Evolutionary conservation across 2,329 filamentous ascomycete genomes (phyloP).

Genomic region (Cadophora sp.): DNA sequence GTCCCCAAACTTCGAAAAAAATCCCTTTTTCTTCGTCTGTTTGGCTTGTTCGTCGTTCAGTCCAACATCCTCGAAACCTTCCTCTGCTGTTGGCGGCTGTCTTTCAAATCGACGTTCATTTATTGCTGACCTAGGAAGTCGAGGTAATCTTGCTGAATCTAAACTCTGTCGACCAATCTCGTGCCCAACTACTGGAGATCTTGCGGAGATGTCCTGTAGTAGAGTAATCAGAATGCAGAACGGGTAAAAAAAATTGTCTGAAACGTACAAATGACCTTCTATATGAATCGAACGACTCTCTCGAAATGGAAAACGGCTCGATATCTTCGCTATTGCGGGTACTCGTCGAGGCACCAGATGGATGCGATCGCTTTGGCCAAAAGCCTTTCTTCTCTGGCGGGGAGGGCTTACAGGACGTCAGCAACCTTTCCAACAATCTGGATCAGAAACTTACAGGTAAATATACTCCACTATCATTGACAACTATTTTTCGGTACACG

Average conservation of each 20-base stretch:
- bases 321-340: constrained; percentile 74
- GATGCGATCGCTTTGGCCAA: constrained; percentile 66
- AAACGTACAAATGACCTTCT: constrained; percentile 86
- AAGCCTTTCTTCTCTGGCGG: constrained; percentile 83
- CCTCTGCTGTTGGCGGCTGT: constrained; percentile 73
- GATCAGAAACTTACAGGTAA: constrained; percentile 71
- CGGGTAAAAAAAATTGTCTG: neutral
- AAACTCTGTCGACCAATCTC: constrained; percentile 75
- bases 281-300: constrained; percentile 97
- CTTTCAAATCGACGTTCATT: constrained; percentile 63
- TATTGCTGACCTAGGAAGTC: constrained; percentile 67
- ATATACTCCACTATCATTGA: constrained; percentile 95
- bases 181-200: constrained; percentile 74
- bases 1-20: constrained; percentile 84
- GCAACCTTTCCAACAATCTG: constrained; percentile 36
- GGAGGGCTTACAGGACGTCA: constrained; percentile 68
- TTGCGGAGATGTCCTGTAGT: constrained; percentile 84
- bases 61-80: constrained; percentile 89
- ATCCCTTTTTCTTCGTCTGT: constrained; percentile 69
- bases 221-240: constrained; percentile 23
- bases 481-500: constrained; percentile 63
- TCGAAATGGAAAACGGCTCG: constrained; percentile 92
- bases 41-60: constrained; percentile 74
- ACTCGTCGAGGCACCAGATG: constrained; percentile 60
- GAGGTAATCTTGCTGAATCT: constrained; percentile 73